Percentiles rank a stretch among this genome's conserved stretches.
Evolutionary conservation across 129 eudicot species (phyloP).

Genomic region (Tagetes erecta): DNA sequence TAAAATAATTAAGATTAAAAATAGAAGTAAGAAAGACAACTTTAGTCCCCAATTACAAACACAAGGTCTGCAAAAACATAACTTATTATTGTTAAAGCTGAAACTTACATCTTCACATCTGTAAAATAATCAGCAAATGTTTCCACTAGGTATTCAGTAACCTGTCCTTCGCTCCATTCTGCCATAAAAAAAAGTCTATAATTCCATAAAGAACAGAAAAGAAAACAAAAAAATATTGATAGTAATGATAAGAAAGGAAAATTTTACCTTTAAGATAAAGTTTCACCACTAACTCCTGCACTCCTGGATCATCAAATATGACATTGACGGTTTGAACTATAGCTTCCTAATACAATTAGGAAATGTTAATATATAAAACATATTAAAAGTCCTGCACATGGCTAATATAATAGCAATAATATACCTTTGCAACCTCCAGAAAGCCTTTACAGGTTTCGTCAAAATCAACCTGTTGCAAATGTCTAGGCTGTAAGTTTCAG

Average conservation of each 20-base stretch:
- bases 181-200: slow-evolving; percentile 9
- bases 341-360: slow-evolving; percentile 60
- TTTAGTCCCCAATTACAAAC: slow-evolving; percentile 10
- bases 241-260: not conserved
- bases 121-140: slow-evolving; percentile 91
- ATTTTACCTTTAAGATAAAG: slow-evolving; percentile 76
- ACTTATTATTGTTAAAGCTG: not conserved
- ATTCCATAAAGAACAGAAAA: not conserved
- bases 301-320: slow-evolving; percentile 99
- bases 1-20: not conserved
- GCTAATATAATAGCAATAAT: slow-evolving; percentile 2
- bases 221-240: not conserved
- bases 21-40: not conserved
- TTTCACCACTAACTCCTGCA: slow-evolving; percentile 85
- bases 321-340: slow-evolving; percentile 87
- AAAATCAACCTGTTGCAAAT: slow-evolving; percentile 75
- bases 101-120: slow-evolving; percentile 86
- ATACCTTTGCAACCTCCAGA: slow-evolving; percentile 95
- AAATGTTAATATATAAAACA: slow-evolving; percentile 12
- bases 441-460: slow-evolving; percentile 99
- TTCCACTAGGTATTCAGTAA: slow-evolving; percentile 92
- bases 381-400: not conserved
- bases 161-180: slow-evolving; percentile 99
- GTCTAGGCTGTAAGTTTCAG: slow-evolving; percentile 9
- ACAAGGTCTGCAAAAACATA: not conserved